These are phyloP conservation scores for Mycena sp. DNA, from an alignment of 1,284 basidiomycete genomes.

Conservation along the genomic window DNA sequence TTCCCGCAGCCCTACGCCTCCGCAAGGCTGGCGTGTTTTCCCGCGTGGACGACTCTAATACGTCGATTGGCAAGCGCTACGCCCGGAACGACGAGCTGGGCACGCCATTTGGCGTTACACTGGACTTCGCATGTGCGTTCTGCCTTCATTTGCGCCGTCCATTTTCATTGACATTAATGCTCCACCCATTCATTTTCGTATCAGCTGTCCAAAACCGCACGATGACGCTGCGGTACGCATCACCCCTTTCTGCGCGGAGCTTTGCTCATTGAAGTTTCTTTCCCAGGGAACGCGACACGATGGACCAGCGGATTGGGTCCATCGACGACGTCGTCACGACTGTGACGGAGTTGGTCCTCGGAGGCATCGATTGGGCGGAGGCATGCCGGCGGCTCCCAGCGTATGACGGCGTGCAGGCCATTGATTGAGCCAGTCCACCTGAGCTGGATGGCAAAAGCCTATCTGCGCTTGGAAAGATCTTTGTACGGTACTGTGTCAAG, in stretches of 20 bases:
- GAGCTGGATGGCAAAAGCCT: no score
- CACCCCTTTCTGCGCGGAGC: neutral
- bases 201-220: conserved; percentile 87
- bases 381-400: conserved; percentile 79
- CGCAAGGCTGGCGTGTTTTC: conserved; percentile 90
- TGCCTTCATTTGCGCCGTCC: conserved; percentile 23
- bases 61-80: conserved; percentile 96
- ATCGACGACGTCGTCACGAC: conserved; percentile 91
- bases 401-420: conserved; percentile 93
- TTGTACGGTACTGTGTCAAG: no score
- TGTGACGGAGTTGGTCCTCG: conserved; percentile 81
- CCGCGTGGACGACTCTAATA: conserved; percentile 95
- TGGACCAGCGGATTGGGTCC: conserved; percentile 90
- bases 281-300: conserved; percentile 91
- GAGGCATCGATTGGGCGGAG: conserved; percentile 80
- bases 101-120: conserved; percentile 95
- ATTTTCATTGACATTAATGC: conserved; percentile 29
- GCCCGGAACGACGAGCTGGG: conserved; percentile 98
- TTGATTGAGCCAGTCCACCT: no score
- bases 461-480: no score
- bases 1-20: conserved; percentile 78
- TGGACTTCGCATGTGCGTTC: conserved; percentile 95
- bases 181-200: conserved; percentile 15
- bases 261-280: conserved; percentile 13
- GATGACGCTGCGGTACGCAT: conserved; percentile 84